These are phyloP conservation scores for Pseudopithomyces chartarum DNA, from an alignment of 2,329 filamentous ascomycete species.

Conservation along the genomic window DNA sequence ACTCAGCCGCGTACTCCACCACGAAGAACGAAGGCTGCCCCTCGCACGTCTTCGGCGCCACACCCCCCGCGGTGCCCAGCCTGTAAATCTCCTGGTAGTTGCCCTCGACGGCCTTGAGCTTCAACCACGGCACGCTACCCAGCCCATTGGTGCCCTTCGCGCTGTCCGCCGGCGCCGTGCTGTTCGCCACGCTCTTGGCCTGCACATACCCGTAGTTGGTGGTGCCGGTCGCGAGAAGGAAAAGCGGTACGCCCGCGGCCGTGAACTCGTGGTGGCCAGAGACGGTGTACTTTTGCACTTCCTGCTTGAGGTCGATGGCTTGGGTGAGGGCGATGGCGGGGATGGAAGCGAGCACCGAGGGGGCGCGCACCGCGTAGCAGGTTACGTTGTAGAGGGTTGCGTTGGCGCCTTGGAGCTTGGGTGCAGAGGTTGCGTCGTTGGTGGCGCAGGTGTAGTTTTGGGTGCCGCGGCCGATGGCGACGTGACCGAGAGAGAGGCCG, in stretches of 20 bases:
- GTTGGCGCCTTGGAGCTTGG: slow-evolving; percentile 72
- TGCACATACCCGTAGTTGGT: slow-evolving; percentile 63
- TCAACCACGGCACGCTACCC: slow-evolving; percentile 80
- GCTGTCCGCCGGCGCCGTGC: slow-evolving; percentile 66
- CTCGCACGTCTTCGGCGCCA: slow-evolving; percentile 72
- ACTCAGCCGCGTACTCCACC: slow-evolving; percentile 83
- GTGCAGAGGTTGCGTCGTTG: slow-evolving; percentile 62
- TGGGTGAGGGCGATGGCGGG: slow-evolving; percentile 72
- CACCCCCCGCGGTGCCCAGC: slow-evolving; percentile 81
- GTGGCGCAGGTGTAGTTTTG: slow-evolving; percentile 89
- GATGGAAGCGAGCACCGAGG: slow-evolving; percentile 68
- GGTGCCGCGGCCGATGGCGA: slow-evolving; percentile 84
- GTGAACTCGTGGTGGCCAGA: slow-evolving; percentile 82
- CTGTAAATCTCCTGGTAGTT: slow-evolving; percentile 78
- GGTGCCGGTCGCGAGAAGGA: slow-evolving; percentile 70
- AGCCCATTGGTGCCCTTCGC: slow-evolving; percentile 60
- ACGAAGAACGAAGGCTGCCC: slow-evolving; percentile 68
- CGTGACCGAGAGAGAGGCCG: slow-evolving; percentile 71
- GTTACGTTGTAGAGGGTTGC: slow-evolving; percentile 88
- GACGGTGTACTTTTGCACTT: slow-evolving; percentile 63
- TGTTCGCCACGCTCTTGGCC: slow-evolving; percentile 65
- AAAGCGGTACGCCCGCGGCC: slow-evolving; percentile 72
- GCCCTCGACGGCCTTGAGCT: slow-evolving; percentile 58
- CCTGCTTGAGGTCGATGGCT: slow-evolving; percentile 54
- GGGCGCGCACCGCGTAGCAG: slow-evolving; percentile 74